Base-by-base conservation (phyloP, 1,139 yeast genomes). In the Pichia sp. region DNA sequence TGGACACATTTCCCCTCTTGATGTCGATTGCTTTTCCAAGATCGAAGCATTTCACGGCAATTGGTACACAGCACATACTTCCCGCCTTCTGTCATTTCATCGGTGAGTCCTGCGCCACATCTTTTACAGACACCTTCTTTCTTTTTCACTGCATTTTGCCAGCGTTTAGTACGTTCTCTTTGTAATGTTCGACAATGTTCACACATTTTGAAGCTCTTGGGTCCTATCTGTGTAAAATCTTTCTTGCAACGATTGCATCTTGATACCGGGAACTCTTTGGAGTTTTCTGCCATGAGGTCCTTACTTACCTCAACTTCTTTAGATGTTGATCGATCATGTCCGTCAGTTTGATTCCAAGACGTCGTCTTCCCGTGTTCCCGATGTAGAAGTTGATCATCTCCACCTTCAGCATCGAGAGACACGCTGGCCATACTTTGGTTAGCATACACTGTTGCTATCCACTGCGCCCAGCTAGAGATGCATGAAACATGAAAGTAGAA, bases 1-100 rank as follows among this genome's bases (percentile, higher is more conserved):
- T 77, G 84, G 8, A 77, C 80, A 58, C 85, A 77, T 48, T 69
- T 69, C 1, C 85, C 84, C 46, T 68, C 71, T 11, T 76, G 74
- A 7, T 75, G 79, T 27, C 85, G 59, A 41, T 64, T 66, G 1
- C 76, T 74, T 48, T 77, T 77, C 34, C 77, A 59, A 5, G 68
- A 62, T 40, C 83, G 62, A 29, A 77, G 59, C 35, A 69, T 67
- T 47, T 63, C 67, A 26, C 85, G 62, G 49, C 85, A 77, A 24
- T 62, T 63, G 3, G 77, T 74, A 58, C 85, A 77, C 36, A 77
- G 58, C 1, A 75, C 83, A 54, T 59, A 77, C 15, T 48, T 48
- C 6, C 45, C 25, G 38, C 64, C 63, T 34, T 66, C 69, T 29
- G 66, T 66, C 18, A 73, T 74, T 3, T 77, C 72, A 12, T 59